Conservation (phyloP, 2,329 filamentous ascomycete genomes). For the Penicillium sp. region DNA sequence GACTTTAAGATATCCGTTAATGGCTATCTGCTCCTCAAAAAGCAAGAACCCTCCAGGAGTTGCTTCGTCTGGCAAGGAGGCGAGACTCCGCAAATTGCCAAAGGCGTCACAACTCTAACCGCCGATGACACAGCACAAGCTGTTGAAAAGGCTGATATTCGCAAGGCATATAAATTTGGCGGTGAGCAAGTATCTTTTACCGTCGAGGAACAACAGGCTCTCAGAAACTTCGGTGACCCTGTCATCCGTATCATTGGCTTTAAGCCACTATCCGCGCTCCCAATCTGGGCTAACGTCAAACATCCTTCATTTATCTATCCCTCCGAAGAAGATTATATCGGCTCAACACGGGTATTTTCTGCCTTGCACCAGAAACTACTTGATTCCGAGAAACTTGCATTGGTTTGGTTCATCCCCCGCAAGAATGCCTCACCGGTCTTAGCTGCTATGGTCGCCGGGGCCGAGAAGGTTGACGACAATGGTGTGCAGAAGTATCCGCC, state of each 20-base stretch:
- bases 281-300: conserved; percentile 78
- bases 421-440: conserved; percentile 74
- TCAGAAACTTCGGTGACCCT: conserved; percentile 77
- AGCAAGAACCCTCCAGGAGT: conserved; percentile 73
- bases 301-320: conserved; percentile 93
- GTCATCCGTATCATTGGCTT: conserved; percentile 89
- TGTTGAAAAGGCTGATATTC: conserved; percentile 75
- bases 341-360: conserved; percentile 88
- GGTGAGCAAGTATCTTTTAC: conserved; percentile 84
- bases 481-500: conserved; percentile 70
- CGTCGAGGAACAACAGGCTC: conserved; percentile 71
- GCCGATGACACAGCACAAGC: conserved; percentile 72
- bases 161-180: conserved; percentile 94
- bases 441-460: conserved; percentile 75
- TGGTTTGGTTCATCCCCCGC: conserved; percentile 87
- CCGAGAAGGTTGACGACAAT: conserved; percentile 60
- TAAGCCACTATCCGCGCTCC: conserved; percentile 71
- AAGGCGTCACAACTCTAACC: conserved; percentile 68
- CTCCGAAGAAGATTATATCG: conserved; percentile 82
- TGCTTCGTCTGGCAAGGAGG: conserved; percentile 85
- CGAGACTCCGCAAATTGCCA: conserved; percentile 77
- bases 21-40: conserved; percentile 84
- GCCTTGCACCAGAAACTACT: conserved; percentile 85
- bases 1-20: conserved; percentile 84
- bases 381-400: conserved; percentile 70